A percentile compares a stretch with the other conserved stretches of the same genome.
Conservation (phyloP, 2,329 filamentous ascomycete genomes). For the Pseudogymnoascus sp. region DNA sequence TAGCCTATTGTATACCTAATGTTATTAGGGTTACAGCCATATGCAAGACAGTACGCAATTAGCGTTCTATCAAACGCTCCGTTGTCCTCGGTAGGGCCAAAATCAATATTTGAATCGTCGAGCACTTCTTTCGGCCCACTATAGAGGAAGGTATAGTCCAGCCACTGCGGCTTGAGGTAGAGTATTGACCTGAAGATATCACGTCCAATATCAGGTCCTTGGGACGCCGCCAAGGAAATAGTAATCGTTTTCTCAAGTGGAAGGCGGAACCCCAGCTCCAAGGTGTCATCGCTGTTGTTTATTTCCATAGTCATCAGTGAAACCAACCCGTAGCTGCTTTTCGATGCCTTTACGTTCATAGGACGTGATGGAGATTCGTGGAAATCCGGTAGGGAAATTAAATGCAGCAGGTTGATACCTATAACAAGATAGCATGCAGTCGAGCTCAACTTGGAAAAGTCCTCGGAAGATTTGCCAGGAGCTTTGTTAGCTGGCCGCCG, state of each 20-base stretch:
- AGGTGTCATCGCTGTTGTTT: constrained; percentile 55
- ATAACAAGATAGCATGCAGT: constrained; percentile 62
- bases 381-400: constrained; percentile 57
- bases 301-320: constrained; percentile 53
- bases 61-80: constrained; percentile 59
- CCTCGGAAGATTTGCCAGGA: constrained; percentile 50
- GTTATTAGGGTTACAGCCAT: constrained; percentile 55
- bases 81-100: constrained; percentile 46
- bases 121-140: constrained; percentile 50
- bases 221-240: constrained; percentile 55
- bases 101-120: constrained; percentile 36
- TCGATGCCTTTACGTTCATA: constrained; percentile 36
- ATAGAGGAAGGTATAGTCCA: constrained; percentile 54
- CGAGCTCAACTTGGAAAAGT: constrained; percentile 56
- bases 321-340: constrained; percentile 54
- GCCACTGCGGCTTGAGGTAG: constrained; percentile 58
- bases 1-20: constrained; percentile 57
- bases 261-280: constrained; percentile 56
- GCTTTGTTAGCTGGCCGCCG: constrained; percentile 51
- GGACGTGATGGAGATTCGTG: constrained; percentile 39
- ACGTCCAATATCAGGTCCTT: constrained; percentile 56
- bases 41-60: constrained; percentile 62
- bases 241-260: constrained; percentile 49
- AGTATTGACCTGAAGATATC: constrained; percentile 54
- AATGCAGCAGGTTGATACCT: constrained; percentile 61